Evolutionary conservation across 1,284 basidiomycete genomes (phyloP).

Genomic region (Pseudozyma flocculosa): DNA sequence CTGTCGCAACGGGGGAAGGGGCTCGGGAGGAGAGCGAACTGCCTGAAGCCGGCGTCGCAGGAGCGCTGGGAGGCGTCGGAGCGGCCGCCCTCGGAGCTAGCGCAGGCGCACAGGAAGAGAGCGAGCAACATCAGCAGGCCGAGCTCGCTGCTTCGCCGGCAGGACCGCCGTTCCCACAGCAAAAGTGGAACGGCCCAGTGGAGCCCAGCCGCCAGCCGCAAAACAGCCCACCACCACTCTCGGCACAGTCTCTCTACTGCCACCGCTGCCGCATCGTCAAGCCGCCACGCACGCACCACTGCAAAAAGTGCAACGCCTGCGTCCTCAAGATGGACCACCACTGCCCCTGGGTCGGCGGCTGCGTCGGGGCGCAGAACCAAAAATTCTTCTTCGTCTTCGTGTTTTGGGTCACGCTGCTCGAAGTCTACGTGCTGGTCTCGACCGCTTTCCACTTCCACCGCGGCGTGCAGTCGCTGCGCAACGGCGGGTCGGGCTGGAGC

Average conservation of each 20-base stretch:
- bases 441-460: constrained; percentile 57
- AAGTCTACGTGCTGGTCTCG: constrained; percentile 66
- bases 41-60: no score
- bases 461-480: constrained; percentile 22
- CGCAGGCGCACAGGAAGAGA: neutral
- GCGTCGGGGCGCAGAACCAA: constrained; percentile 77
- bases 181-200: neutral
- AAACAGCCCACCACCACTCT: constrained; percentile 23
- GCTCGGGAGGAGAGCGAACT: no score
- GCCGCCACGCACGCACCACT: constrained; percentile 74
- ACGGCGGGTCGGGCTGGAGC: constrained; percentile 43
- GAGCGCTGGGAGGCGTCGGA: no score
- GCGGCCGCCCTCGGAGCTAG: no score
- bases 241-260: constrained; percentile 44
- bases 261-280: constrained; percentile 63
- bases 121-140: neutral
- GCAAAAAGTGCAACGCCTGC: constrained; percentile 71
- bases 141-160: neutral
- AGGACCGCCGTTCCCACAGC: neutral
- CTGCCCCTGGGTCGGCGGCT: constrained; percentile 71
- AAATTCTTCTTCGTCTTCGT: constrained; percentile 77
- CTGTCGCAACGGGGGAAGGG: no score
- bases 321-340: constrained; percentile 76
- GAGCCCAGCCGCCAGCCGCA: constrained; percentile 1
- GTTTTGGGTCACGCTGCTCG: constrained; percentile 65